Evolutionary conservation across 2,329 filamentous ascomycete species (phyloP).

Genomic region (Aspergillus texensis): DNA sequence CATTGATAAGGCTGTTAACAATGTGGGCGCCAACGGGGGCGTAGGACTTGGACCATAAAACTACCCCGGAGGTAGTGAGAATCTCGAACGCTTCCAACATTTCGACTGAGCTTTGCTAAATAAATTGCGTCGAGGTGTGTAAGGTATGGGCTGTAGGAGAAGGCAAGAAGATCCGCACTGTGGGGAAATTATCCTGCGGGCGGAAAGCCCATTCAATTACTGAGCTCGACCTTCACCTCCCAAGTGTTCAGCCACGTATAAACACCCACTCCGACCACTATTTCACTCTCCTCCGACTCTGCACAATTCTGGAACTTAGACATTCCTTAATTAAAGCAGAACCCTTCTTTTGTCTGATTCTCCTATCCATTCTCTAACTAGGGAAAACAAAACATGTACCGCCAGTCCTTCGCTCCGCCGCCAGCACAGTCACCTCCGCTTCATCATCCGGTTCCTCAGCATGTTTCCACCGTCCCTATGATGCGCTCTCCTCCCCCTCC

Average conservation of each 20-base stretch:
- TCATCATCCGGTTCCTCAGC: constrained; percentile 95
- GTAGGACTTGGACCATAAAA: constrained; percentile 92
- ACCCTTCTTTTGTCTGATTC: constrained; percentile 8
- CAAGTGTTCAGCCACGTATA: constrained; percentile 37
- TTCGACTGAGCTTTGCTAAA: not conserved
- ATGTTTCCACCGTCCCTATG: constrained; percentile 97
- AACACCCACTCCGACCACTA: constrained; percentile 23
- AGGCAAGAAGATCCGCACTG: constrained; percentile 16
- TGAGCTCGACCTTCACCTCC: constrained; percentile 21
- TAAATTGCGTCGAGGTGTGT: constrained; percentile 5
- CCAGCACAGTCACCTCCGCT: constrained; percentile 82
- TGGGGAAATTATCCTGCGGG: constrained; percentile 21
- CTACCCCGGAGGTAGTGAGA: constrained; percentile 90
- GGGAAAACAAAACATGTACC: constrained; percentile 68
- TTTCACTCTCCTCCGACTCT: not conserved
- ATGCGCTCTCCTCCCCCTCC: constrained; percentile 88
- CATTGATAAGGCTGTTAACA: constrained; percentile 91
- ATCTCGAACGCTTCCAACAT: constrained; percentile 99
- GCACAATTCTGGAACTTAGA: constrained; percentile 1
- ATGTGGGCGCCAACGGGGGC: constrained; percentile 76
- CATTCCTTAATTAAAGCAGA: constrained; percentile 10
- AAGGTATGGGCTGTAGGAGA: constrained; percentile 7
- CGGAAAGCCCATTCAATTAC: constrained; percentile 17
- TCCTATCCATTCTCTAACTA: constrained; percentile 10
- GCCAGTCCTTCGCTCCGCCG: constrained; percentile 75